Conservation (phyloP, 257 asterid species). For the Fraxinus pennsylvanica region DNA sequence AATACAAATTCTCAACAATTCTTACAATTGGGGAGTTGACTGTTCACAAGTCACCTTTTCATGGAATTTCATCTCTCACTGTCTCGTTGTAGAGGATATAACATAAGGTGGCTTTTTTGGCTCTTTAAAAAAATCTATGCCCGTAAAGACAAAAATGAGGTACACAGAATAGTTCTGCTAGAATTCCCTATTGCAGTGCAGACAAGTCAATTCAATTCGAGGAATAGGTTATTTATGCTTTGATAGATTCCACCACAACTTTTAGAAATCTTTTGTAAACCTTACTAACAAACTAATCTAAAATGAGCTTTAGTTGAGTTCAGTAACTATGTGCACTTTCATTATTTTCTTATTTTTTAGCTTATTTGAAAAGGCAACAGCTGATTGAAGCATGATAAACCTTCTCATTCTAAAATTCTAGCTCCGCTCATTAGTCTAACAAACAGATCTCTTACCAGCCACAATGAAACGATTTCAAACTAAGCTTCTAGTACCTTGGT, state of each 20-base stretch:
- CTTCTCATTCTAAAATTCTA: constrained; percentile 4
- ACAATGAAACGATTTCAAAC: neutral
- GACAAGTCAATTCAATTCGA: neutral
- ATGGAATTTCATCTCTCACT: neutral
- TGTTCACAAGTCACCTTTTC: neutral
- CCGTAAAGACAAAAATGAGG: neutral
- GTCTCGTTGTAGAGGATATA: no score
- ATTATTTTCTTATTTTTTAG: neutral
- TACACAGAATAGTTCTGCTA: neutral
- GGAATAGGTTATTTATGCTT: neutral
- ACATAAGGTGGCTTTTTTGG: neutral
- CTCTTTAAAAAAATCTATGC: neutral
- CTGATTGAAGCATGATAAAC: neutral
- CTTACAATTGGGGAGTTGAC: neutral
- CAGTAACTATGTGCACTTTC: neutral
- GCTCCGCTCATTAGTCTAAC: neutral
- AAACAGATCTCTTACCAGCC: neutral
- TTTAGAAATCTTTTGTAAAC: neutral
- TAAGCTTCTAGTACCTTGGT: neutral
- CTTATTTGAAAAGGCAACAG: neutral
- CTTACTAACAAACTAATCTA: neutral
- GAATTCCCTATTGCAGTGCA: neutral
- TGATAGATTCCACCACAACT: neutral
- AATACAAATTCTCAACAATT: neutral
- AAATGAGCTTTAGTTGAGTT: neutral